Evolutionary conservation across 306 rosid genomes (phyloP).

Genomic region (Nissolia schottii): DNA sequence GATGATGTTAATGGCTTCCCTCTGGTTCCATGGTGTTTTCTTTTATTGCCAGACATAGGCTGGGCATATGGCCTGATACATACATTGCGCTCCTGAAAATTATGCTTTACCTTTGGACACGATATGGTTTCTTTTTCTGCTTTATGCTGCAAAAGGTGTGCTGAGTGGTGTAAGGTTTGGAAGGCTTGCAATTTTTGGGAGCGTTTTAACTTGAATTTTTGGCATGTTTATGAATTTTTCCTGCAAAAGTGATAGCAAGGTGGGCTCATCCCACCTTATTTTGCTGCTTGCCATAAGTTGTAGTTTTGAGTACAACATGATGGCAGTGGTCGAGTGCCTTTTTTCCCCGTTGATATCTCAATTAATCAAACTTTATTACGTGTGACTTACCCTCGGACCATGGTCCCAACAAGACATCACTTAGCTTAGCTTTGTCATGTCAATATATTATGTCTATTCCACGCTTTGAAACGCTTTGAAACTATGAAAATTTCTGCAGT

Average conservation of each 20-base stretch:
- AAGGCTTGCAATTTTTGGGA: conserved; percentile 33
- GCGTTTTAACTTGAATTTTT: conserved; percentile 36
- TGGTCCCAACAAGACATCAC: conserved; percentile 41
- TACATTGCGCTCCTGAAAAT: conserved; percentile 23
- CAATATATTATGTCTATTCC: conserved; percentile 17
- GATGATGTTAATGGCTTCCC: conserved; percentile 12
- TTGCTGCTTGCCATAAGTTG: conserved; percentile 47
- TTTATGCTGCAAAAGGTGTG: conserved; percentile 38
- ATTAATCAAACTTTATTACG: conserved; percentile 46
- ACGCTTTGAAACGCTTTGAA: conserved; percentile 25
- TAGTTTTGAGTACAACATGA: conserved; percentile 40
- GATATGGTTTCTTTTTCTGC: conserved; percentile 39
- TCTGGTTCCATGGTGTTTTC: conserved; percentile 7
- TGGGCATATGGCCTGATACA: conserved; percentile 4
- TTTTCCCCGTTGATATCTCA: conserved; percentile 40
- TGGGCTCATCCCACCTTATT: conserved; percentile 54
- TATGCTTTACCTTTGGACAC: conserved; percentile 36
- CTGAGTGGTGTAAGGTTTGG: conserved; percentile 31
- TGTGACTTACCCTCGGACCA: conserved; percentile 43
- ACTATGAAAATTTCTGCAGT: background rate
- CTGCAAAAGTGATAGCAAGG: conserved; percentile 43
- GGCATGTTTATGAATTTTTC: conserved; percentile 41
- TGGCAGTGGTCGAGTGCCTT: conserved; percentile 33
- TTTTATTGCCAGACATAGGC: conserved; percentile 31
- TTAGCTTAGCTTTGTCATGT: conserved; percentile 30